Evolutionary conservation across 768 basidiomycete genomes (phyloP), one percentile per base, ranked within the genome.

Genomic region (Podaxis carcinomalis): DNA sequence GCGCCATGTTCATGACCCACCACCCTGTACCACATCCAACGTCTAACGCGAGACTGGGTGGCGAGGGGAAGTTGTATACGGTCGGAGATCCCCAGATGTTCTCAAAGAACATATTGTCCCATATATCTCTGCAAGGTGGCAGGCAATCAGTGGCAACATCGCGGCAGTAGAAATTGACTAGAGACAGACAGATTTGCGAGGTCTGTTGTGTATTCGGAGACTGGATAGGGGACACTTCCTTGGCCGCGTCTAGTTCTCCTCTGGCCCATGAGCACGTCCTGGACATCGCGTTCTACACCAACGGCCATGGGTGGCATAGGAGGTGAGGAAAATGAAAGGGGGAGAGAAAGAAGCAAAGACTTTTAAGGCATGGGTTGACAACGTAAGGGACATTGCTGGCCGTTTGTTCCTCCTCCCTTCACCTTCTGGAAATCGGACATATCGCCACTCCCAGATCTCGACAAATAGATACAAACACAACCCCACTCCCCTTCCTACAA

Each of bases 1-100:
- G 83, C 2, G 85, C 88, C 4, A 88, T 88, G 62, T 88, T 83
- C 28, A 92, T 76, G 2, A 80, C 80, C 90, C 90, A 92, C 54
- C 80, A 78, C 1, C 90, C 90, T 49, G 76, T 80, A 4, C 90
- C 89, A 67, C 88, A 90, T 0, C 89, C 90, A 7, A 92, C 72
- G 66, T 90, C 88, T 10, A 92, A 80, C 0, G 89, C 75, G 2
- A 73, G 69, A 1, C 68, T 23, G 0, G 89, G 90, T 2, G 83
- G 80, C 0, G 66, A 67, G 6, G 77, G 73, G 54, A 87, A 86
- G 47, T 78, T 73, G 65, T 84, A 79, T 61, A 85, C 76, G 0
- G 89, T 85, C 35, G 87, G 67, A 19, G 79, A 74, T 52, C 75
- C 67, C 62, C 68, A 82, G 64, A 76, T 85, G 56, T 69, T 78